Conservation (phyloP, 805 yeast genomes). For the Saturnispora gosingensis region DNA sequence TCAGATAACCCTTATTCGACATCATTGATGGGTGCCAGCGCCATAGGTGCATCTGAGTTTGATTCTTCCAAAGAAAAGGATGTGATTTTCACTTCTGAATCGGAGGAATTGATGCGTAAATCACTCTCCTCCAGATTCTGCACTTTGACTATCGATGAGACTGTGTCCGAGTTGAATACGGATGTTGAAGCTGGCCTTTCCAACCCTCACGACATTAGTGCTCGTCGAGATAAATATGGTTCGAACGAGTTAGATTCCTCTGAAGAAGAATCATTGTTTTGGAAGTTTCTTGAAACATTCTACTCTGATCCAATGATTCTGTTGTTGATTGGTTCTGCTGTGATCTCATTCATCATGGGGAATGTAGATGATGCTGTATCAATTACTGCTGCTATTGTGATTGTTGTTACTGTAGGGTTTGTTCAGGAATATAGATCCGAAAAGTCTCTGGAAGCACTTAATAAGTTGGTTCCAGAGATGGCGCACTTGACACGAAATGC, state of each 20-base stretch:
- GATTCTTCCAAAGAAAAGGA: slow-evolving; percentile 10
- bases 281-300: slow-evolving; percentile 71
- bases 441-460: slow-evolving; percentile 86
- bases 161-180: slow-evolving; percentile 53
- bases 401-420: slow-evolving; percentile 95
- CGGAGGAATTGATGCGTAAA: slow-evolving; percentile 14
- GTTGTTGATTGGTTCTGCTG: slow-evolving; percentile 82
- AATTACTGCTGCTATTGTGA: slow-evolving; percentile 82
- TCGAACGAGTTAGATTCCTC: slow-evolving; percentile 67
- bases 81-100: slow-evolving; percentile 10
- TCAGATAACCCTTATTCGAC: slow-evolving; percentile 13
- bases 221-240: slow-evolving; percentile 71
- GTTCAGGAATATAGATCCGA: slow-evolving; percentile 96
- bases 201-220: slow-evolving; percentile 58
- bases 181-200: slow-evolving; percentile 51
- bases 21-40: slow-evolving; percentile 6
- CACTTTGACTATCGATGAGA: slow-evolving; percentile 54
- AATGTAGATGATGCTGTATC: slow-evolving; percentile 93
- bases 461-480: slow-evolving; percentile 91
- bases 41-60: slow-evolving; percentile 10
- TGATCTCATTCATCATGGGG: slow-evolving; percentile 84
- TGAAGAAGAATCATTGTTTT: slow-evolving; percentile 64
- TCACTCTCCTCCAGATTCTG: slow-evolving; percentile 50
- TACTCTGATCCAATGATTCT: slow-evolving; percentile 87
- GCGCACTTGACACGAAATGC: slow-evolving; percentile 86